Base-by-base conservation (phyloP, 2,329 filamentous ascomycete genomes). In the Dissoconium aciculare region DNA sequence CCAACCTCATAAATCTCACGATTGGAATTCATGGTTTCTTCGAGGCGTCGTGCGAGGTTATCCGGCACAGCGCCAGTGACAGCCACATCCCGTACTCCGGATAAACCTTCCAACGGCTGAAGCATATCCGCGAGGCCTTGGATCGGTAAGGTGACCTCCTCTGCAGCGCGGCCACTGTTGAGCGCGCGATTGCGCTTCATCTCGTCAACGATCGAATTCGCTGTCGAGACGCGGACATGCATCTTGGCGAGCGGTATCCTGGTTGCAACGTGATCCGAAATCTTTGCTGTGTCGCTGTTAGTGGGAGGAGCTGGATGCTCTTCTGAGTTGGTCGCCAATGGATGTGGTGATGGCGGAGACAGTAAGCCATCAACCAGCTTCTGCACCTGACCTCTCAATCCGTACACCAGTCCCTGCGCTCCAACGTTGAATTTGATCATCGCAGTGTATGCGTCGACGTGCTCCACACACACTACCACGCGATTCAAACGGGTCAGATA, bases 351-450 rank as follows among this genome's bases (percentile, higher is more conserved):
- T n/a, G n/a, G n/a, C 10, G 33, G 13, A 13, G 34, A 30, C 17
- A 36, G 44, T 35, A 64, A 32, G 24, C 54, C 44, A 32, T 54
- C 48, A 4, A 61, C 57, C 23, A 65, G 42, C 25, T 52, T 52
- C 33, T 49, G 40, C 11, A 64, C 57, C 31, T 59, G 58, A 12
- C 45, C 43, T 14, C 49, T 37, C 15, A 66, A 46, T 0, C 61
- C 60, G 15, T 56, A 55, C 2, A 55, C 53, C 21, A 66, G 39
- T 1, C 60, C 60, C 15, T 51, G 44, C 0, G 60, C 62, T 1
- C 54, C 51, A n/a, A 58, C 60, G 39, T 66, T 65, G 41, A 59
- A 65, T 40, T 64, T 66, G 36, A 64, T 60, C 61, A 63, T 63
- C 3, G 60, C 62, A 1, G 59, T 63, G 31, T 65, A 65, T 24